These are phyloP conservation scores for Saccharomyces hybrid DNA, from an alignment of 1,139 yeast genomes.

Conservation along the genomic window DNA sequence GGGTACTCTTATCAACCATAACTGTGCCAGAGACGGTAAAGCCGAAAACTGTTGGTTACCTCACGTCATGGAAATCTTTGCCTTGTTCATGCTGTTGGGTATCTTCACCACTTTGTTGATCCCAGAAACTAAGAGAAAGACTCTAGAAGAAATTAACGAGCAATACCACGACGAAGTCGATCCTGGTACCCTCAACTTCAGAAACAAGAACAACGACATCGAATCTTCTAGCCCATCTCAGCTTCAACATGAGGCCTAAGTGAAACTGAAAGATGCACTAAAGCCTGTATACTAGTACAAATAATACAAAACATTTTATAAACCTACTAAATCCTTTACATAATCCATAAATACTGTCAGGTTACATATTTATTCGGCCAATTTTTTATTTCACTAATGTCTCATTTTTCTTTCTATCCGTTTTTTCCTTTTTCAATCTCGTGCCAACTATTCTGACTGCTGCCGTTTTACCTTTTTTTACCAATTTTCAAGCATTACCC, in stretches of 20 bases:
- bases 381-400: not conserved
- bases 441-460: no score
- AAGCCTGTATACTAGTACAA: not conserved
- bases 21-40: slow-evolving; percentile 50
- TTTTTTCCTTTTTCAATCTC: no score
- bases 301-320: not conserved
- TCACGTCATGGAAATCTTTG: slow-evolving; percentile 89
- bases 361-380: not conserved
- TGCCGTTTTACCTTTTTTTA: no score
- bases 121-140: slow-evolving; percentile 88
- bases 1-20: slow-evolving; percentile 76
- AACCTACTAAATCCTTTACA: not conserved
- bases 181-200: slow-evolving; percentile 24
- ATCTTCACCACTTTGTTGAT: slow-evolving; percentile 53
- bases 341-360: not conserved
- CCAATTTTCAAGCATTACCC: not conserved
- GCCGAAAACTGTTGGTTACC: slow-evolving; percentile 66
- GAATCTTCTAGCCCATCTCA: slow-evolving; percentile 3
- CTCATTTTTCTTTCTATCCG: not conserved
- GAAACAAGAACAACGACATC: not conserved
- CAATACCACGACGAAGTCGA: slow-evolving; percentile 68
- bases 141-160: slow-evolving; percentile 74
- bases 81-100: slow-evolving; percentile 83
- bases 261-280: not conserved
- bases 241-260: slow-evolving; percentile 8